phyloP scores from a whole-genome alignment of 2,329 filamentous ascomycete species.

The Cladophialophora carrionii region DNA sequence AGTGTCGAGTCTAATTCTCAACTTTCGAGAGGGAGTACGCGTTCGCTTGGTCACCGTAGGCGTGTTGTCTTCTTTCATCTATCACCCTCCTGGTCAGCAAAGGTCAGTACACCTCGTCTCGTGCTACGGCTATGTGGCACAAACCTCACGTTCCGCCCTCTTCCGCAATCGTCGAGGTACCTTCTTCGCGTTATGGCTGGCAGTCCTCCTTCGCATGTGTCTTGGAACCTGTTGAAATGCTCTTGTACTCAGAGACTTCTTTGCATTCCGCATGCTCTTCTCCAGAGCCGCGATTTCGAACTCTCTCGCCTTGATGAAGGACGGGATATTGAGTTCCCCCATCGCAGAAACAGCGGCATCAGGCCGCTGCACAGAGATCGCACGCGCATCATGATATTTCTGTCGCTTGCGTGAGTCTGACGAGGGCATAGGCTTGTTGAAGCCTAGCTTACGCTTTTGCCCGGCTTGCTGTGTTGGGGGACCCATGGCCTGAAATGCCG shows the following conservation, averaged over 20 bases:
- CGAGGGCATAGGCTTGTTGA: slow-evolving; percentile 18
- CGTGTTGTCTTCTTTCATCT: slow-evolving; percentile 91
- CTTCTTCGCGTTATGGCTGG: slow-evolving; percentile 91
- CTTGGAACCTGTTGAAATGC: slow-evolving; percentile 92
- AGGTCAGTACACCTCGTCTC: slow-evolving; percentile 21
- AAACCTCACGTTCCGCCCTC: slow-evolving; percentile 67
- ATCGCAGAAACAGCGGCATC: slow-evolving; percentile 55
- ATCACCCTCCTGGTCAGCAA: slow-evolving; percentile 35
- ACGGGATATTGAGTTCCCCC: slow-evolving; percentile 81
- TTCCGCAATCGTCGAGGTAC: slow-evolving; percentile 76
- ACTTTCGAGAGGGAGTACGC: slow-evolving; percentile 50
- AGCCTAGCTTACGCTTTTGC: slow-evolving; percentile 35
- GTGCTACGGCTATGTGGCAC: slow-evolving; percentile 23
- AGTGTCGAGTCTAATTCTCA: slow-evolving; percentile 69
- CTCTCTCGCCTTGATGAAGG: slow-evolving; percentile 81
- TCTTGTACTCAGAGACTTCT: slow-evolving; percentile 64
- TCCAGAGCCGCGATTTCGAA: slow-evolving; percentile 88
- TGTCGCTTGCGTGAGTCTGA: slow-evolving; percentile 44
- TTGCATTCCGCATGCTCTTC: slow-evolving; percentile 76
- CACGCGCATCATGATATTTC: slow-evolving; percentile 51
- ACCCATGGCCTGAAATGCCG: slow-evolving; percentile 12
- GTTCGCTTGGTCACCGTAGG: slow-evolving; percentile 69
- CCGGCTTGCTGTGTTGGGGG: slow-evolving; percentile 22
- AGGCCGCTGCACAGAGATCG: slow-evolving; percentile 51
- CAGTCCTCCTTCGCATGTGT: slow-evolving; percentile 80